phyloP scores from a whole-genome alignment of 495 filamentous ascomycete species.

The Copromyces sp. region DNA sequence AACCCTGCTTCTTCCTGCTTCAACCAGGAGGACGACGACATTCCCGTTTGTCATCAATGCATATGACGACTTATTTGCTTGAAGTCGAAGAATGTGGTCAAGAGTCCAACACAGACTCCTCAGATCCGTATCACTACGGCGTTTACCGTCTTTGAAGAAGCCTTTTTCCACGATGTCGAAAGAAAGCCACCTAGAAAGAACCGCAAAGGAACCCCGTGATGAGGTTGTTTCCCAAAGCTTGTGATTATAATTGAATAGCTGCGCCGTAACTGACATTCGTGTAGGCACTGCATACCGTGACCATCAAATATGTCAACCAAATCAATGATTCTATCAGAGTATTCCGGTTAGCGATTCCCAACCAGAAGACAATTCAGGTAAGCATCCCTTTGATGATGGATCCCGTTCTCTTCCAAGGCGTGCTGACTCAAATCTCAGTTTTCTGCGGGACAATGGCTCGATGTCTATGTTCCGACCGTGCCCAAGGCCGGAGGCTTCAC shows the following conservation, averaged over 20 bases:
- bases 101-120: not conserved
- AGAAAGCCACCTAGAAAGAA: conserved; percentile 49
- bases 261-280: conserved; percentile 12
- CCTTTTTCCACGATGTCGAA: conserved; percentile 10
- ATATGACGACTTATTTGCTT: not conserved
- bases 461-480: conserved; percentile 60
- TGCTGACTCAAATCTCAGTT: conserved; percentile 37
- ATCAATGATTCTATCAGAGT: conserved; percentile 28
- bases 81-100: not conserved
- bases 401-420: not conserved
- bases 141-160: not conserved
- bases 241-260: not conserved
- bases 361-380: conserved; percentile 17
- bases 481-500: conserved; percentile 73
- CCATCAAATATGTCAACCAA: conserved; percentile 22
- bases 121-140: not conserved
- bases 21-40: not conserved
- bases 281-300: conserved; percentile 31
- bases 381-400: conserved; percentile 5
- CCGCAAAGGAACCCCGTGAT: conserved; percentile 60
- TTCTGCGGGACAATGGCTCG: conserved; percentile 84
- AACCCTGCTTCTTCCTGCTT: not conserved
- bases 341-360: conserved; percentile 26
- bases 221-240: conserved; percentile 17
- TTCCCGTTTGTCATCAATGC: not conserved